These are phyloP conservation scores for Fusarium pseudonygamai DNA, from an alignment of 2,329 filamentous ascomycete species.

Conservation along the genomic window DNA sequence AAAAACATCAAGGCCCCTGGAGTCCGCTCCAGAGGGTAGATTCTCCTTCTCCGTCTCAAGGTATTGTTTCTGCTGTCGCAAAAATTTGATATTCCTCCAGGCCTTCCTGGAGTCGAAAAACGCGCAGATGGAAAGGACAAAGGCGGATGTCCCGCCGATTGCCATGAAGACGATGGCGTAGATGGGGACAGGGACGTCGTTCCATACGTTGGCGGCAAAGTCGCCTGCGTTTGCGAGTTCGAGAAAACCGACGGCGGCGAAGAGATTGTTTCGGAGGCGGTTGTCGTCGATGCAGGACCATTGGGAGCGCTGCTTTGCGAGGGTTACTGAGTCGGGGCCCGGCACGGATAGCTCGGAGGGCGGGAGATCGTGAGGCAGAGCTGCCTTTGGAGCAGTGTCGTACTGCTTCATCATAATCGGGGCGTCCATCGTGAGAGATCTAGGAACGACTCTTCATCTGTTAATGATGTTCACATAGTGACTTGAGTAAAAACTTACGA, in stretches of 20 bases:
- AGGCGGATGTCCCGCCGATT: slow-evolving; percentile 58
- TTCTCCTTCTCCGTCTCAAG: slow-evolving; percentile 40
- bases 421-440: not conserved
- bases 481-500: not conserved
- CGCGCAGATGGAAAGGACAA: slow-evolving; percentile 57
- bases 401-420: slow-evolving; percentile 2
- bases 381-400: not conserved
- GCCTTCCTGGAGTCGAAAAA: slow-evolving; percentile 55
- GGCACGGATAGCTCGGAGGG: slow-evolving; percentile 1
- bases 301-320: slow-evolving; percentile 12
- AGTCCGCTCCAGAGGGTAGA: not conserved
- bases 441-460: not conserved
- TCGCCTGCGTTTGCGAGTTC: slow-evolving; percentile 66
- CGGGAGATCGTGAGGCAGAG: not conserved
- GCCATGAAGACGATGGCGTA: slow-evolving; percentile 62
- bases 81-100: slow-evolving; percentile 56
- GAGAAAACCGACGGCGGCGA: slow-evolving; percentile 56
- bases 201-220: slow-evolving; percentile 68
- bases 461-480: rapidly evolving
- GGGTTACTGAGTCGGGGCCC: slow-evolving; percentile 16
- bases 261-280: slow-evolving; percentile 44
- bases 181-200: slow-evolving; percentile 58
- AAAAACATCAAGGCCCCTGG: slow-evolving; percentile 47
- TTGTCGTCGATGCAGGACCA: slow-evolving; percentile 25
- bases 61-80: slow-evolving; percentile 53